Conservation (phyloP, 2,329 filamentous ascomycete species). For the Alternaria novae-zelandiae region DNA sequence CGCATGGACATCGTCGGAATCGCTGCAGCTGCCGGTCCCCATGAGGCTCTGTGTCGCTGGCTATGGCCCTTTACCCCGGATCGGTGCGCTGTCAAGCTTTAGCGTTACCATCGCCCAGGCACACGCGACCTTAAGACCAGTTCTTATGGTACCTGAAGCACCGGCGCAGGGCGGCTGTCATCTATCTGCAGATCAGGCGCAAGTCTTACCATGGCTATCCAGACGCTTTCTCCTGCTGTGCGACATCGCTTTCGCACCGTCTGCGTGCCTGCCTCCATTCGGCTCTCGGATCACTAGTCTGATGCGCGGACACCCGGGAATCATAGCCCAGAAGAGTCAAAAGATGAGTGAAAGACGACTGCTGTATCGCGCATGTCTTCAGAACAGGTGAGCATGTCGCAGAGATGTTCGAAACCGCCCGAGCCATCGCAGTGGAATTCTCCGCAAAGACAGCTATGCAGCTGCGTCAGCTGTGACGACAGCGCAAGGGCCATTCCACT, state of each 20-base stretch:
- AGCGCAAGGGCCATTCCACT: not conserved
- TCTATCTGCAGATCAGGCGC: not conserved
- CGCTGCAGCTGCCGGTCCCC: slow-evolving; percentile 18
- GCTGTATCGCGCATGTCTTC: not conserved
- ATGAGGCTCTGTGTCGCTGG: slow-evolving; percentile 21
- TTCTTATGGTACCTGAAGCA: not conserved
- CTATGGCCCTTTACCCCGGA: not conserved
- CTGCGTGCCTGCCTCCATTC: not conserved
- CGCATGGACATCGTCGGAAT: slow-evolving; percentile 7
- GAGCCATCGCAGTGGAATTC: not conserved
- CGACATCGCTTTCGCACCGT: not conserved
- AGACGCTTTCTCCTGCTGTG: not conserved
- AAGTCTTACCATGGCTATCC: not conserved
- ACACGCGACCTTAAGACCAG: slow-evolving; percentile 1
- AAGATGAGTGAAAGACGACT: not conserved
- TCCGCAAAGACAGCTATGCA: not conserved
- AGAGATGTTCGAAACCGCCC: not conserved
- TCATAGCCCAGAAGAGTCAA: slow-evolving; percentile 1
- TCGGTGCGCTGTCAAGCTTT: not conserved
- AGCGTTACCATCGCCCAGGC: not conserved
- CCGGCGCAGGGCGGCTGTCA: not conserved
- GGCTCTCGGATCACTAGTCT: slow-evolving; percentile 1
- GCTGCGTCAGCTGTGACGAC: not conserved
- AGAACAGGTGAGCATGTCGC: not conserved
- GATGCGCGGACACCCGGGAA: not conserved